Percentiles rank a stretch among this genome's conserved stretches.
Conservation (phyloP, 495 filamentous ascomycete genomes). For the Podospora didyma region DNA sequence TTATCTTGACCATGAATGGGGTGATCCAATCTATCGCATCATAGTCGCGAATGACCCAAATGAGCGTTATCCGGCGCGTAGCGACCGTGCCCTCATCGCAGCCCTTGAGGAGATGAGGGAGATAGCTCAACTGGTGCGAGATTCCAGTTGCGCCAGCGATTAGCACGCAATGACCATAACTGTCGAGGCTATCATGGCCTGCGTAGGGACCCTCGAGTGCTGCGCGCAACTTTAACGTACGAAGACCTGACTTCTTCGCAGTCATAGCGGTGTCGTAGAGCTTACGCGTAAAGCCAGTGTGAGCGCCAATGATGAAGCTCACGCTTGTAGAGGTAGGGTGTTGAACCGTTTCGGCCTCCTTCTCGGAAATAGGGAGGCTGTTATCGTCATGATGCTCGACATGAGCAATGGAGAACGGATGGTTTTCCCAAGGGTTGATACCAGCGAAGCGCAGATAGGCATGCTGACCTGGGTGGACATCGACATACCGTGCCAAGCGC, state of each 20-base stretch:
- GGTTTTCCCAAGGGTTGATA: constrained; percentile 75
- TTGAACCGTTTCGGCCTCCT: constrained; percentile 19
- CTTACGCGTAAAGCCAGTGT: constrained; percentile 81
- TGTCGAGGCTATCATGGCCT: constrained; percentile 74
- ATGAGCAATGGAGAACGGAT: constrained; percentile 95
- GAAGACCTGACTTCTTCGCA: constrained; percentile 5
- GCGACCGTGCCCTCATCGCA: constrained; percentile 72
- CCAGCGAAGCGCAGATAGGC: constrained; percentile 79
- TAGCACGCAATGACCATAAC: constrained; percentile 85
- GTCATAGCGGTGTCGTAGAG: constrained; percentile 63
- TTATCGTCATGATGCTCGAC: constrained; percentile 43
- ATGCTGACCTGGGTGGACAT: constrained; percentile 80
- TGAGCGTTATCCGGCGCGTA: constrained; percentile 72
- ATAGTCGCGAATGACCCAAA: constrained; percentile 87
- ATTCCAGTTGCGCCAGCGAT: constrained; percentile 93
- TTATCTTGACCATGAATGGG: constrained; percentile 86
- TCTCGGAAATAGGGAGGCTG: constrained; percentile 27
- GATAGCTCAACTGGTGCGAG: constrained; percentile 88
- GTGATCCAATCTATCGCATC: constrained; percentile 90
- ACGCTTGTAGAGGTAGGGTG: constrained; percentile 22
- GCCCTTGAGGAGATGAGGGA: constrained; percentile 72
- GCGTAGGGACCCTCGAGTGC: constrained; percentile 85
- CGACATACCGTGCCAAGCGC: constrained; percentile 69
- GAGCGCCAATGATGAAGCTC: constrained; percentile 77
- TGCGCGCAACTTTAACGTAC: constrained; percentile 35